These are phyloP conservation scores for Alloascoidea africana DNA, from an alignment of 805 yeast genomes.

Conservation along the genomic window DNA sequence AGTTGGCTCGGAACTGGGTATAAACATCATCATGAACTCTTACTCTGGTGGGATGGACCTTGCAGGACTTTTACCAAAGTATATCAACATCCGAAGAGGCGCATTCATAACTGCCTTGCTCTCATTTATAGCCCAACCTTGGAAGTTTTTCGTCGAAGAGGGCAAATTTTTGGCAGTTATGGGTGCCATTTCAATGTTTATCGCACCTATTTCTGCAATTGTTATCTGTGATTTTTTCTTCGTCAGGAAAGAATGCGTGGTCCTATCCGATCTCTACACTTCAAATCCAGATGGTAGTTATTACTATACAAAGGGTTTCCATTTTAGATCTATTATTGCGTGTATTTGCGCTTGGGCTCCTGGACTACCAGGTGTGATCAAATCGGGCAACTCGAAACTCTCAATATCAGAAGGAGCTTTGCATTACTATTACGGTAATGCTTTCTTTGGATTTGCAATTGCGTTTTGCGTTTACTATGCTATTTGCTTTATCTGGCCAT, in stretches of 20 bases:
- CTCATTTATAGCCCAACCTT: conserved; percentile 23
- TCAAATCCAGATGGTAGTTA: conserved; percentile 20
- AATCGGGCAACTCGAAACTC: no score
- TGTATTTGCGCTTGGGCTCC: no score
- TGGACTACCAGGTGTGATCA: no score
- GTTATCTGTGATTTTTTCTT: conserved; percentile 23
- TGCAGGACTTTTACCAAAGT: conserved; percentile 29
- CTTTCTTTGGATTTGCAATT: conserved; percentile 13
- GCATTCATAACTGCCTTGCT: conserved; percentile 22
- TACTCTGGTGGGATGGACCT: conserved; percentile 37
- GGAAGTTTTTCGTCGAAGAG: conserved; percentile 23
- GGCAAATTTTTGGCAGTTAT: conserved; percentile 20
- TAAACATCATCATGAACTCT: conserved; percentile 26
- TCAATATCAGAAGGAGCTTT: no score
- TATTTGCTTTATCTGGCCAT: conserved; percentile 15
- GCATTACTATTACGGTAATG: no score
- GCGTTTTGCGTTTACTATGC: conserved; percentile 12
- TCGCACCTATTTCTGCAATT: conserved; percentile 24
- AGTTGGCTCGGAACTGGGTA: conserved; percentile 19
- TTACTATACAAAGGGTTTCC: conserved; percentile 27
- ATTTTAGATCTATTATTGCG: conserved; percentile 24
- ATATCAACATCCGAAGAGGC: conserved; percentile 29
- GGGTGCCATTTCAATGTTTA: conserved; percentile 22
- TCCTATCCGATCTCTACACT: conserved; percentile 25
- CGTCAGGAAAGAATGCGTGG: conserved; percentile 23